Percentiles rank a stretch among this genome's conserved stretches.
Evolutionary conservation across 768 basidiomycete species (phyloP).

Genomic region (Mrakia frigida): DNA sequence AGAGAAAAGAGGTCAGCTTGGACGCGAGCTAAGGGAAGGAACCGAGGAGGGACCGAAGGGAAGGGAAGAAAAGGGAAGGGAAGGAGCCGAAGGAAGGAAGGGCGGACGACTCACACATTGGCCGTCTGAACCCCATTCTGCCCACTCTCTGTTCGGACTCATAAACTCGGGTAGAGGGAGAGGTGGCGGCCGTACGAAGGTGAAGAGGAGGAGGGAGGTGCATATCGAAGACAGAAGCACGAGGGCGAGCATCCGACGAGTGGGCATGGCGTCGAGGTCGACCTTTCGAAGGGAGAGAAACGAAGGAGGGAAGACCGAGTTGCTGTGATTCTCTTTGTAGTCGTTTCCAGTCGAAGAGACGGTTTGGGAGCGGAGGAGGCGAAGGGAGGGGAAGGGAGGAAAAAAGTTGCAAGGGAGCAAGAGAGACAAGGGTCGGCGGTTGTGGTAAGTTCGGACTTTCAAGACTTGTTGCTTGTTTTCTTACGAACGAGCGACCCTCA

Average conservation of each 20-base stretch:
- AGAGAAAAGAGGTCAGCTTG: not conserved
- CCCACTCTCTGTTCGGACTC: constrained; percentile 17
- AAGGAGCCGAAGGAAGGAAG: no score
- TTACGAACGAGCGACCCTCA: no score
- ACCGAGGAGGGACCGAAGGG: no score
- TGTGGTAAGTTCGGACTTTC: no score
- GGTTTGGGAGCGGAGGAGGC: no score
- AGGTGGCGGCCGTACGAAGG: constrained; percentile 27
- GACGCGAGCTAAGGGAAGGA: not conserved
- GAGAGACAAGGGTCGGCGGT: not conserved
- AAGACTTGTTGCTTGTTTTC: no score
- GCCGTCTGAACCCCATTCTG: constrained; percentile 25
- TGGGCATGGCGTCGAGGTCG: not conserved
- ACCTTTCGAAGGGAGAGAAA: no score
- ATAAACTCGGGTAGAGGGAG: constrained; percentile 21
- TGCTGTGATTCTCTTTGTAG: not conserved
- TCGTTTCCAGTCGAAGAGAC: not conserved
- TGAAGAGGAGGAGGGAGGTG: constrained; percentile 31
- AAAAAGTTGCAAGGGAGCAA: not conserved
- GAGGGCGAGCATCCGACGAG: constrained; percentile 19
- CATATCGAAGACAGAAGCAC: constrained; percentile 30
- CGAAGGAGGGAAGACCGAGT: not conserved
- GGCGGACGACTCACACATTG: constrained; percentile 24
- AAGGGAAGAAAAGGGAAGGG: no score
- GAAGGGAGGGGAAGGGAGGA: no score